phyloP scores from a whole-genome alignment of 1,139 yeast species.

The Sugiyamaella pinicola region DNA sequence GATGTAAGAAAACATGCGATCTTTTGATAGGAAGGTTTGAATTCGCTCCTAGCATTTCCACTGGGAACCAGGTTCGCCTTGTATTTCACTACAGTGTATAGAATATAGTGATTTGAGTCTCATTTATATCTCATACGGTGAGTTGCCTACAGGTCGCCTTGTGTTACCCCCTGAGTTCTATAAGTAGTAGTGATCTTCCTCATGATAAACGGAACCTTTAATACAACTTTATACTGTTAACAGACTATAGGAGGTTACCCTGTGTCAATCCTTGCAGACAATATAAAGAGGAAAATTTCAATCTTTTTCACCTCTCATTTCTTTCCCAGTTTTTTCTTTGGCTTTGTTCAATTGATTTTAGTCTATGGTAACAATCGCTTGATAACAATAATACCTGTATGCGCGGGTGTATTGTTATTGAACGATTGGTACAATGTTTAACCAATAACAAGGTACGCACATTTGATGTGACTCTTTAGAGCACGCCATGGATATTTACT shows the following conservation, averaged over 20 bases:
- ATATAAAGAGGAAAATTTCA: not conserved
- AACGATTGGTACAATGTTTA: not conserved
- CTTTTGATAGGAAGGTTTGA: no score
- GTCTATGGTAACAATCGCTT: not conserved
- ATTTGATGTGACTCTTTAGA: slow-evolving; percentile 12
- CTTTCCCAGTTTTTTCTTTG: not conserved
- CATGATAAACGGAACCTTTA: no score
- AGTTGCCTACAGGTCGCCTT: no score
- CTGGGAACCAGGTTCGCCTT: no score
- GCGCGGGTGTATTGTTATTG: not conserved
- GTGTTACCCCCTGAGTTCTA: not conserved
- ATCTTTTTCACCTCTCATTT: no score
- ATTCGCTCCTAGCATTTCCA: no score
- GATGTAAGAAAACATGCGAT: no score
- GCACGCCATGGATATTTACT: slow-evolving; percentile 4
- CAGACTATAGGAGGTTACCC: no score
- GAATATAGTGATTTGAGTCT: no score
- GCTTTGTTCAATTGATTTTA: not conserved
- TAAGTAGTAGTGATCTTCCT: not conserved
- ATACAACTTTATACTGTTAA: no score
- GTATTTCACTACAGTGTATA: no score
- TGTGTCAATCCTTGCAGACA: not conserved
- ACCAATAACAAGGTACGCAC: not conserved
- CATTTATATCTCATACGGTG: no score
- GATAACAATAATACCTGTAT: not conserved